These are phyloP conservation scores for Pythium chondricola DNA, from an alignment of 352 stramenopile species.

Conservation along the genomic window DNA sequence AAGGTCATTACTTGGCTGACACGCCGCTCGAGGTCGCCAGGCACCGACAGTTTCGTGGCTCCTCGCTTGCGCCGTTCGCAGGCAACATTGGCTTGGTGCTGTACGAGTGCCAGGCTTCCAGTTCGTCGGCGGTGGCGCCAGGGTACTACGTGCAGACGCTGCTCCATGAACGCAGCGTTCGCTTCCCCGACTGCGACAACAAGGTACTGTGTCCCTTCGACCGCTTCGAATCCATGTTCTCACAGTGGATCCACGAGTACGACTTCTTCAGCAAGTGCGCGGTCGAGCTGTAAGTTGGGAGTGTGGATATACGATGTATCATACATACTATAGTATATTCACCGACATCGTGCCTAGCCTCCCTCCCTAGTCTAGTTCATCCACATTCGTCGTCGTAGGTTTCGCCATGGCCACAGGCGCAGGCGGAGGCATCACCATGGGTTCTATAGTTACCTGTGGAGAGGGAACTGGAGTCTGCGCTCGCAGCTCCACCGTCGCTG, in stretches of 20 bases:
- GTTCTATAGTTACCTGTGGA: background rate
- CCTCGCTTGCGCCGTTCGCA: conserved; percentile 56
- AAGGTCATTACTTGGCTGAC: conserved; percentile 53
- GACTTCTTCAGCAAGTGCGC: conserved; percentile 50
- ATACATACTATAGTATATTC: no score
- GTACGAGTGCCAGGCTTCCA: conserved; percentile 36
- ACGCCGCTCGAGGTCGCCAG: conserved; percentile 45
- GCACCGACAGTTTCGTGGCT: conserved; percentile 51
- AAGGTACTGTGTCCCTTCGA: conserved; percentile 45
- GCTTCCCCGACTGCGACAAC: conserved; percentile 41
- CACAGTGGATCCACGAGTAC: conserved; percentile 63
- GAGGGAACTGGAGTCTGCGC: background rate
- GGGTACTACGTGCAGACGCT: conserved; percentile 47
- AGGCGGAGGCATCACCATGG: conserved; percentile 14
- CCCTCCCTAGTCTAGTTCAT: conserved; percentile 50
- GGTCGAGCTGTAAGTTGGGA: no score
- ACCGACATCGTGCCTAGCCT: no score
- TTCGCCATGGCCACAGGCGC: conserved; percentile 1
- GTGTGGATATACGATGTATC: no score
- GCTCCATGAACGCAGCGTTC: conserved; percentile 59
- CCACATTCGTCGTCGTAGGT: conserved; percentile 33
- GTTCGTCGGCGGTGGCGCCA: background rate
- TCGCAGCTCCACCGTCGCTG: background rate
- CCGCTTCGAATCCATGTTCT: conserved; percentile 49
- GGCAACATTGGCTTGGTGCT: conserved; percentile 82